Evolutionary conservation across 1,284 basidiomycete species (phyloP), one percentile per base, ranked within the genome.

Genomic region (Mycena citricolor): DNA sequence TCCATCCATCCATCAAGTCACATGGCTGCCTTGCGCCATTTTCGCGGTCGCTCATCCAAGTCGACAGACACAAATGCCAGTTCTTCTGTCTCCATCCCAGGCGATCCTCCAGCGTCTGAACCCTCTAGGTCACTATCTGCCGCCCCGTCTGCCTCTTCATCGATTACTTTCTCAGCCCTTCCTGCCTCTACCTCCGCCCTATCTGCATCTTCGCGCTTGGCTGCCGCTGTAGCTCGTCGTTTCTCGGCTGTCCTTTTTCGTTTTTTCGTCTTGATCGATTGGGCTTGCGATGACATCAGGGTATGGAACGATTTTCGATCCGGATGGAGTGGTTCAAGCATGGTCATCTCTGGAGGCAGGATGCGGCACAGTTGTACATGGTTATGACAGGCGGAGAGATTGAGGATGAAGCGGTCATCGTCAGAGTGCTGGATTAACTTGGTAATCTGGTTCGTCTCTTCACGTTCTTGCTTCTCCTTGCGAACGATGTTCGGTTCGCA

Each of bases 401-500:
- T 47, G 5, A 47, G n/a, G 29, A 47, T 28, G 20, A 47, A 47
- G 16, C 38, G 25, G 29, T 47, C 39, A 12, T 47, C 45, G 24
- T 47, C 45, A 1, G 19, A 24, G 29, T 47, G 45, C 20, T 37
- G 24, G 28, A 47, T 41, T 14, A 47, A 25, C 6, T 4, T 21
- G 7, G 16, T 21, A 19, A 42, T 14, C 0, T 29, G 32, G 21
- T 19, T 13, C 8, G 39, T 47, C 10, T 47, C 39, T 30, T 43
- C 40, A 4, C 35, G 46, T 16, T 49, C 47, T 23, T 49, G 47
- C 2, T 11, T 32, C 30, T 49, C 39, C 21, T 43, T 43, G 1
- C 41, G 37, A 3, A 26, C 22, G 4, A 44, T 42, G 2, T 32
- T 25, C 7, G 41, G 20, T 14, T 36, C 7, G 23, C 47, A 49